These are phyloP conservation scores for Abrus precatorius DNA, from an alignment of 306 rosid species.

Conservation along the genomic window DNA sequence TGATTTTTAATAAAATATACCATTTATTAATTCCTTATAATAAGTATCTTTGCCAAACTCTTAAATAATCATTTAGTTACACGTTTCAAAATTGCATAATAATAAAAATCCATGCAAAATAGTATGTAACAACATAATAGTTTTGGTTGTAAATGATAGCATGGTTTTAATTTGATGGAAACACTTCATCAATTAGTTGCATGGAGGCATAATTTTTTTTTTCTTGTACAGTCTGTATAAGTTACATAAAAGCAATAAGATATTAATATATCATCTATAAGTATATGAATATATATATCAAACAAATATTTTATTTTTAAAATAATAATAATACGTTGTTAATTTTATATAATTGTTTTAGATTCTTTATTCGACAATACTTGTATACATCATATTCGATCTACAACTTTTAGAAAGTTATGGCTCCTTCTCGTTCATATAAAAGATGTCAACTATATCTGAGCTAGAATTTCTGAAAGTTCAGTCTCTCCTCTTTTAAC, in stretches of 20 bases:
- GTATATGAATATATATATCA: neutral
- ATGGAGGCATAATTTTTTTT: neutral
- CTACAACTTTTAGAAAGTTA: neutral
- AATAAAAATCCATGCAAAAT: neutral
- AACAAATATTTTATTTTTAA: neutral
- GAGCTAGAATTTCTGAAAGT: too few relatives aligned
- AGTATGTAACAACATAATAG: neutral
- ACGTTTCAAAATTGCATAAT: neutral
- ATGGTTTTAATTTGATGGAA: neutral
- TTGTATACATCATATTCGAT: neutral
- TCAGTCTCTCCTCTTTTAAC: too few relatives aligned
- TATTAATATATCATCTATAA: neutral
- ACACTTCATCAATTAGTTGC: neutral
- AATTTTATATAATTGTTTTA: too few relatives aligned
- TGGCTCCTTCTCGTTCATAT: neutral
- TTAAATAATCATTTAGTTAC: neutral
- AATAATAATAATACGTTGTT: neutral
- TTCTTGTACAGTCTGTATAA: neutral
- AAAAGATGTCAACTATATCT: neutral
- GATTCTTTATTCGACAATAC: neutral
- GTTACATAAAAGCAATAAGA: neutral
- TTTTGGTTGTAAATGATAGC: neutral
- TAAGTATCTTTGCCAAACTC: too few relatives aligned
- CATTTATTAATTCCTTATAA: too few relatives aligned
- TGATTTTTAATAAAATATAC: too few relatives aligned